Evolutionary conservation across 2,329 filamentous ascomycete species (phyloP), one percentile per base, ranked within the genome.

Genomic region (Coniochaeta ligniaria): DNA sequence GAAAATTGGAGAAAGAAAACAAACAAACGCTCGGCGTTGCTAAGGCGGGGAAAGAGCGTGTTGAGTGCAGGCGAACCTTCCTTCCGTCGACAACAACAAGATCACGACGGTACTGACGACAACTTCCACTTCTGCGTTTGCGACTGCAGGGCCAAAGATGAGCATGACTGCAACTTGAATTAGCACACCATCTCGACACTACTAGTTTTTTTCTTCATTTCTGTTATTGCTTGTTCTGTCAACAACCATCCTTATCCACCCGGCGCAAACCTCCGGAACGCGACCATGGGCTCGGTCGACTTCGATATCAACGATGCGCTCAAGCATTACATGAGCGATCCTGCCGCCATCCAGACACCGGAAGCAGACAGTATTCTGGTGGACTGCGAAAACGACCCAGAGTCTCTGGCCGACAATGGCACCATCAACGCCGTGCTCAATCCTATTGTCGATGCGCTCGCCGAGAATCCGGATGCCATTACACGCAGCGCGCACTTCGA

Each of bases 231-330:
- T 52, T 47, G n/a, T 24, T 47, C 22, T 41, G 28, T 60, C 20
- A 35, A 20, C 50, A 17, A 52, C 26, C 47, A 52, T 58, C 38
- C 17, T 54, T 35, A 24, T 52, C 59, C 57, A 59, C 61, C 20
- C 26, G 33, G 36, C 35, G 22, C 11, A 57, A 33, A n/a, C 17
- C 36, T 24, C 60, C 47, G 60, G 60, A 57, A 62, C 61, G 55
- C 67, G 64, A 62, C 67, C 73, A 89, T 89, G 87, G 89, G 81
- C 70, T 90, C 90, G 79, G 84, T 92, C 73, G 84, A 88, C 71
- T 99, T 99, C 78, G 91, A 98, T 75, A 91, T 99, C 76, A 96
- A 97, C 74, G 90, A 96, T 79, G 92, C 92, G 66, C 89, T 98
- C 75, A 97, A 96, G 81, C 85, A 91, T 73, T 99, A 97, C 77